Evolutionary conservation across 2,329 filamentous ascomycete species (phyloP).

Genomic region (Tolypocladium tropicale): DNA sequence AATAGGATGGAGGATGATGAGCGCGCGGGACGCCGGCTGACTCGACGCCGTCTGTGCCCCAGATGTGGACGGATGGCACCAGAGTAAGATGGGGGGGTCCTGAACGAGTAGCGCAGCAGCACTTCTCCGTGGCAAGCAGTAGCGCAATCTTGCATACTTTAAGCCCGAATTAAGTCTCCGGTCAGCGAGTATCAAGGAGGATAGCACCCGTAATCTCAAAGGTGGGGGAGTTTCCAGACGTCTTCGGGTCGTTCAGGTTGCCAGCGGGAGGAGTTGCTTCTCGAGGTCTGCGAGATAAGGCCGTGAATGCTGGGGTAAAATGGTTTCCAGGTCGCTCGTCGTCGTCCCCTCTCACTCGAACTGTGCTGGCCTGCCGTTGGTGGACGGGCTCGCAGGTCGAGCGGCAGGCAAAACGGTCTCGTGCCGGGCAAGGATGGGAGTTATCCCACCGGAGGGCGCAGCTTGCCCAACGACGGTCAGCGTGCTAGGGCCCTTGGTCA

Average conservation of each 20-base stretch:
- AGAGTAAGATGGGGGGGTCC: neutral
- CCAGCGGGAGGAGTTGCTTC: too few species aligned
- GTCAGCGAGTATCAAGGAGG: neutral
- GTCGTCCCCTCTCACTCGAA: neutral
- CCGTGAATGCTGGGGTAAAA: neutral
- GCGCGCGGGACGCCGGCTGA: neutral
- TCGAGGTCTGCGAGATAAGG: too few species aligned
- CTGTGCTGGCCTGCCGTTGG: neutral
- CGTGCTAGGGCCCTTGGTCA: neutral
- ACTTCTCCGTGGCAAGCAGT: neutral
- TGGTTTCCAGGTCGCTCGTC: neutral
- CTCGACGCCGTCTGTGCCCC: neutral
- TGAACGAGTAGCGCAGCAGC: neutral
- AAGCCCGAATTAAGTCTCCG: neutral
- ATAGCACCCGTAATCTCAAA: neutral
- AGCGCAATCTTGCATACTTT: neutral
- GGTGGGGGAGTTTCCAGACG: neutral
- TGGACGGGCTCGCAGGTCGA: neutral
- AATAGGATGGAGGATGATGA: neutral
- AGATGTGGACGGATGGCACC: neutral
- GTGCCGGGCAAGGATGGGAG: neutral
- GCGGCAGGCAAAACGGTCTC: neutral
- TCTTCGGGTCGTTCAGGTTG: neutral
- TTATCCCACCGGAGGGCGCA: slow-evolving; percentile 1
- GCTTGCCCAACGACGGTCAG: neutral